Evolutionary conservation across 2,329 filamentous ascomycete species (phyloP), one percentile per base, ranked within the genome.

Genomic region (Trichoderma pleuroti): DNA sequence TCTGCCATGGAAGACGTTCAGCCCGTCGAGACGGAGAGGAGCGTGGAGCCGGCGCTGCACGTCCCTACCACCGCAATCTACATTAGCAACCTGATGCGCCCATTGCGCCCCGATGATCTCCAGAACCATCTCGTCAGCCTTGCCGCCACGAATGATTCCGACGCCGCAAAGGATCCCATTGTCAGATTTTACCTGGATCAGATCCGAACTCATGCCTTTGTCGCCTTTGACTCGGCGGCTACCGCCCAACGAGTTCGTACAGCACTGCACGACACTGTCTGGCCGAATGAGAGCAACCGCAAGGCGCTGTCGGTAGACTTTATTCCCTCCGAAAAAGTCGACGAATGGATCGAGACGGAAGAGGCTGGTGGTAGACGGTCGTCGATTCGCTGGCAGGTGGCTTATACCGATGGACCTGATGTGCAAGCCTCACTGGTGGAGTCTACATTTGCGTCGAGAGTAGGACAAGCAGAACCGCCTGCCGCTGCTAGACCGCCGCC

Each of bases 241-340:
- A 90, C 92, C 4, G 96, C 96, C 5, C 89, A 91, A 0, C 88
- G 93, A 26, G 94, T 93, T 10, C 91, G 95, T 62, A 86, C 88
- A 11, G 87, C 87, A 3, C 84, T 98, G 2, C 95, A 99, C 80
- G 88, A 90, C 71, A 87, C 87, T 26, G 87, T 94, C 42, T 98
- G 94, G 93, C 95, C 95, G 1, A 89, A 94, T 71, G 95, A 98
- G 81, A 89, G 91, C 71, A 92, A 91, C 74, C 88, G 96, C 36
- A 97, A 96, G 79, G 86, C 90, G 1, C 85, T 98, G 1, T 97
- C 91, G 88, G 93, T 93, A 4, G 96, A 99, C 79, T 98, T 96
- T 78, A 86, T 98, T 24, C 95, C 95, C 0, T 87, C 91, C 21
- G 89, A 93, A 30, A 88, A 89, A 73, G 86, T 97, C 5, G 79